Base-by-base conservation (phyloP, 352 stramenopile genomes). In the Globisporangium uncinulatum region DNA sequence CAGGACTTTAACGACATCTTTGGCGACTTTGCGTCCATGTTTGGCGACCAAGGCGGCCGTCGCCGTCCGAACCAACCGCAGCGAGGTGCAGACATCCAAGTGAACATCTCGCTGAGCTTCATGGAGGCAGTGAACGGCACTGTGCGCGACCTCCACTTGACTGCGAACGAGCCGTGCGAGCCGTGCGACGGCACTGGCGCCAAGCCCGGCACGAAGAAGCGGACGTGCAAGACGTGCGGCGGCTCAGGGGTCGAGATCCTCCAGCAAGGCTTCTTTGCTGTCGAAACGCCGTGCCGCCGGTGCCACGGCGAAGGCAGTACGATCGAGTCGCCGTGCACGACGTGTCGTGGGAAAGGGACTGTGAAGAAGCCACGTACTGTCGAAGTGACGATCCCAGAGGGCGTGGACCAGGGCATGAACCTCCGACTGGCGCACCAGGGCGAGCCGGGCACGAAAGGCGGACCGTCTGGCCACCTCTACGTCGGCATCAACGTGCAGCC, bases 341-440 rank as follows among this genome's bases (percentile, higher is more conserved):
- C 74, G 31, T 96, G 88, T 50, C 81, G 74, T 19, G 88, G 88
- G 29, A 82, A 87, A 52, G 87, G 88, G 13, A 73, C 66, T 21
- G 80, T 95, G 19, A 88, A 92, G 69, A 98, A 98, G 68, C 87
- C 94, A 34, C 79, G 86, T 29, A 92, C 89, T 51, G 94, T 99
- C 4, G 89, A 92, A 51, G 93, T 98, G 4, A 92, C 96, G 64
- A 96, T 98, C 49, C 96, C 96, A 0, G 83, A 94, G 57, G 96
- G 96, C 57, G 96, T 99, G 59, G 94, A 98, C 61, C 86, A 92
- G 62, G 96, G 95, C 44, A 98, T 98, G 90, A 98, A 98, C 67
- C 73, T 99, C 44, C 86, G 95, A 21, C 64, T 99, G 19, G 69
- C 75, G 13, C 90, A 97, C 59, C 91, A 99, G 64, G 96, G 96